Base-by-base conservation (phyloP, 768 basidiomycete genomes). In the Termitomyces sp. region DNA sequence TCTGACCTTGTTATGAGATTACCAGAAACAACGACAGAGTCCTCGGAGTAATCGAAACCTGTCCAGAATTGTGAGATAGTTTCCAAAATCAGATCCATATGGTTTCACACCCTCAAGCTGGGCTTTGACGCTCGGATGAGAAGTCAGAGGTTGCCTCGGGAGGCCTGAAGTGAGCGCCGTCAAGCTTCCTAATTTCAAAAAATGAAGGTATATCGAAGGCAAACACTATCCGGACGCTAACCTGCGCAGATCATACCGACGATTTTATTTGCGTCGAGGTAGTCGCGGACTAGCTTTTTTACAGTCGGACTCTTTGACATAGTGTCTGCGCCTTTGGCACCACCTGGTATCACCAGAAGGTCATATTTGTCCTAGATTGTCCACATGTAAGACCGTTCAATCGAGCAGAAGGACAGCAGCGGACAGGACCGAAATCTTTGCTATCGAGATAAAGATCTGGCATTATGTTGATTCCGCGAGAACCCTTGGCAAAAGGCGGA, bases 231-330 rank as follows among this genome's bases (percentile, higher is more conserved):
- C 13, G 10, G 39, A 37, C n/a, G 27, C 77, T 34, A 53, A 86
- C 90, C 90, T 51, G 91, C 91, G 64, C 91, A 93, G 46, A 92
- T 90, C 90, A 92, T 91, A 1, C 84, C 91, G 26, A 93, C 86
- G 27, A 79, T 64, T 65, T 86, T 88, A 14, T 74, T 76, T 26
- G 72, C 61, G 24, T 76, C 67, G 46, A 88, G 66, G 63, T 83
- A 92, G 22, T 75, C 70, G 55, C 77, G 74, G 13, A 92, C 79
- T 10, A 91, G 75, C 0, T 76, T 72, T 65, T 92, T 88, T 2
- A 92, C 87, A 2, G 69, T 72, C 20, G 71, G 63, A 53, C 77
- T 83, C 31, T 74, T 73, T 0, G 90, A 83, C 43, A 93, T 83
- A 0, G 85, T 88, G 51, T 87, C 83, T 0, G 91, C 88, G 12